These are phyloP conservation scores for Periconia macrospinosa DNA, from an alignment of 2,329 filamentous ascomycete species.

Conservation along the genomic window DNA sequence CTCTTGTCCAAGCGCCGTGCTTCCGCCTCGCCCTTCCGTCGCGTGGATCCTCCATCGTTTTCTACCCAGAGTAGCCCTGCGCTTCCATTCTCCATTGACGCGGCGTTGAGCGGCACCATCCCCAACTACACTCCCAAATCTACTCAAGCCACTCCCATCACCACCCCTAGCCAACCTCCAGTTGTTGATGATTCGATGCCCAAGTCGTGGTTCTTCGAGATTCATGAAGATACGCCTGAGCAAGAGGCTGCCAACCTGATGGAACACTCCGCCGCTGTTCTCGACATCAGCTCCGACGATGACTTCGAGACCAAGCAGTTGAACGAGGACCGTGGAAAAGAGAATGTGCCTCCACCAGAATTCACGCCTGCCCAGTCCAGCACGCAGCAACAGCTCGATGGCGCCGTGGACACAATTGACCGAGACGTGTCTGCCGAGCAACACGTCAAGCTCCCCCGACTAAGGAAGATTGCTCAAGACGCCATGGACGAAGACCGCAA, in stretches of 20 bases:
- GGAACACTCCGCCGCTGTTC: constrained; percentile 81
- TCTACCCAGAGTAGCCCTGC: constrained; percentile 46
- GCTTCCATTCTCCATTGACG: constrained; percentile 80
- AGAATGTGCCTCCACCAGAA: constrained; percentile 79
- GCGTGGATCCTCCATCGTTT: constrained; percentile 71
- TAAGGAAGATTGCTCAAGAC: constrained; percentile 34
- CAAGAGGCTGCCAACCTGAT: constrained; percentile 91
- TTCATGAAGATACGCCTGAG: constrained; percentile 88
- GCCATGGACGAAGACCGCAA: constrained; percentile 45
- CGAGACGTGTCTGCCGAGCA: constrained; percentile 12
- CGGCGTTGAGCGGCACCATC: constrained; percentile 77
- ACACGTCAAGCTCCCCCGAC: constrained; percentile 32
- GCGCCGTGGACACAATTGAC: constrained; percentile 15
- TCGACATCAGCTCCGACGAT: constrained; percentile 91
- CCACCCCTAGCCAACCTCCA: constrained; percentile 41
- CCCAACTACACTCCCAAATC: constrained; percentile 59
- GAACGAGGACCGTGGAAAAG: constrained; percentile 73
- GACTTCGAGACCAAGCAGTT: constrained; percentile 62
- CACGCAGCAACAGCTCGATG: constrained; percentile 6
- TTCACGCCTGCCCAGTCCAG: constrained; percentile 29
- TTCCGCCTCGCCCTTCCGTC: constrained; percentile 62
- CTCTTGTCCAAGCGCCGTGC: constrained; percentile 70
- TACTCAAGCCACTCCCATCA: constrained; percentile 30
- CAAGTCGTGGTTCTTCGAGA: constrained; percentile 83
- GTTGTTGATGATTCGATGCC: constrained; percentile 58